These are phyloP conservation scores for Fusarium albosuccineum DNA, from an alignment of 2,329 filamentous ascomycete genomes.

Conservation along the genomic window DNA sequence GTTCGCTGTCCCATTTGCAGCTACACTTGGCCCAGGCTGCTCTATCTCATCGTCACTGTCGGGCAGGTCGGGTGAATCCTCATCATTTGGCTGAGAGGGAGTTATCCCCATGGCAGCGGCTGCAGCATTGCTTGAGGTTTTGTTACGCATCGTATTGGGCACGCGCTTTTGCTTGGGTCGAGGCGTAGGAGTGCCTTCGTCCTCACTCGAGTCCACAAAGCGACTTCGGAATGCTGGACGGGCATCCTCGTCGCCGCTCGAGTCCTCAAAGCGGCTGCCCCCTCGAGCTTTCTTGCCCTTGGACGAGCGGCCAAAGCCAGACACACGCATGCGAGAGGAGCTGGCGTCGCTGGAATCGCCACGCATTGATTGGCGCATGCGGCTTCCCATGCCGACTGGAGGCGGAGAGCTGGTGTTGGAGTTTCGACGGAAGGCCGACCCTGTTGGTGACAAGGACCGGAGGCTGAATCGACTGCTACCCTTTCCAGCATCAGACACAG, in stretches of 20 bases:
- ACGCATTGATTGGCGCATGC: slow-evolving; percentile 62
- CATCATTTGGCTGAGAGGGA: slow-evolving; percentile 60
- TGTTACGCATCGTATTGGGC: slow-evolving; percentile 49
- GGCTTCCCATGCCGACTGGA: slow-evolving; percentile 53
- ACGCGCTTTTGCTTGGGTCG: slow-evolving; percentile 50
- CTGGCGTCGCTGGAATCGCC: slow-evolving; percentile 54
- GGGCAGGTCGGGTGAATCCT: slow-evolving; percentile 69
- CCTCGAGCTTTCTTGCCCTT: slow-evolving; percentile 50
- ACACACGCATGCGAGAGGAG: slow-evolving; percentile 55
- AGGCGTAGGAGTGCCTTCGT: slow-evolving; percentile 55
- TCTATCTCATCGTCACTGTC: slow-evolving; percentile 68
- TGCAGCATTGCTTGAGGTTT: slow-evolving; percentile 51
- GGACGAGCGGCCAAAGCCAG: slow-evolving; percentile 57
- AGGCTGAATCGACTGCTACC: slow-evolving; percentile 75
- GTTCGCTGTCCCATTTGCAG: slow-evolving; percentile 9
- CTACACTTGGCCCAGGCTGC: slow-evolving; percentile 31
- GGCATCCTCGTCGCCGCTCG: slow-evolving; percentile 72
- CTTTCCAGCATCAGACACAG: slow-evolving; percentile 47
- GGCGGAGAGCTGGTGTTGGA: slow-evolving; percentile 53
- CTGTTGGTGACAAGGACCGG: slow-evolving; percentile 76
- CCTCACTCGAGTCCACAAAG: slow-evolving; percentile 80
- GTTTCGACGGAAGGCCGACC: slow-evolving; percentile 64
- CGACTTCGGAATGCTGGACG: slow-evolving; percentile 61
- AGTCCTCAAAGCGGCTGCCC: slow-evolving; percentile 77
- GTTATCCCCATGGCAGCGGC: slow-evolving; percentile 52